These are phyloP conservation scores for Taiwanofungus camphoratus DNA, from an alignment of 1,284 basidiomycete genomes.

Conservation along the genomic window DNA sequence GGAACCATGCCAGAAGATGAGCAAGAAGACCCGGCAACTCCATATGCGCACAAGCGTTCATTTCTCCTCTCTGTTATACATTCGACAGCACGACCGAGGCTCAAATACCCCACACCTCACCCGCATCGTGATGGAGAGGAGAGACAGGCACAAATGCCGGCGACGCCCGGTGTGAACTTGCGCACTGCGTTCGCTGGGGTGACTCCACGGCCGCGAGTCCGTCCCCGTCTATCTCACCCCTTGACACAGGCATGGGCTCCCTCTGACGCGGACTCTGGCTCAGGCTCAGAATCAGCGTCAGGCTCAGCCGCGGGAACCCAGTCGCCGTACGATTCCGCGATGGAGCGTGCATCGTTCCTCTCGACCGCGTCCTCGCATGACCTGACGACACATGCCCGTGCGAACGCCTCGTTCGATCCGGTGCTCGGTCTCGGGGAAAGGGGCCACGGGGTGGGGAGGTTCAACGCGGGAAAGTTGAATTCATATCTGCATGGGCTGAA, in stretches of 20 bases:
- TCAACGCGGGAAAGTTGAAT: slow-evolving; percentile 79
- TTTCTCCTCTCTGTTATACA: slow-evolving; percentile 77
- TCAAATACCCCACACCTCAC: slow-evolving; percentile 62
- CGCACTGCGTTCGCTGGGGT: slow-evolving; percentile 53
- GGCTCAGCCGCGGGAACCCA: slow-evolving; percentile 10
- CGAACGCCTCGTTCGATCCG: slow-evolving; percentile 81
- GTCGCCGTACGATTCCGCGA: slow-evolving; percentile 21
- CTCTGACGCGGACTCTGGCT: slow-evolving; percentile 20
- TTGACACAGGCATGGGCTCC: slow-evolving; percentile 43
- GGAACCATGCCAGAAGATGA: slow-evolving; percentile 8
- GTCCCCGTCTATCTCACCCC: slow-evolving; percentile 49
- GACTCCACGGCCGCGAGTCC: slow-evolving; percentile 46
- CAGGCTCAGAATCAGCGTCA: slow-evolving; percentile 13
- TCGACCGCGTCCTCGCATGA: slow-evolving; percentile 83
- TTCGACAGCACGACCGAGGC: slow-evolving; percentile 65
- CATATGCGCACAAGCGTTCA: slow-evolving; percentile 60
- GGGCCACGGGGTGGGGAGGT: slow-evolving; percentile 54
- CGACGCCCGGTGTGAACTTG: slow-evolving; percentile 26
- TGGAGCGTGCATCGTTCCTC: slow-evolving; percentile 56
- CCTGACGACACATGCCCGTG: slow-evolving; percentile 70
- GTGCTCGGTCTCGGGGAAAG: slow-evolving; percentile 62
- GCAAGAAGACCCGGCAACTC: slow-evolving; percentile 42
- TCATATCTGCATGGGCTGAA: slow-evolving; percentile 79
- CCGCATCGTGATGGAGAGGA: slow-evolving; percentile 32
- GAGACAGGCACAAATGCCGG: slow-evolving; percentile 15